Evolutionary conservation across 2,329 filamentous ascomycete genomes (phyloP).

Genomic region (Monosporascus sp.): DNA sequence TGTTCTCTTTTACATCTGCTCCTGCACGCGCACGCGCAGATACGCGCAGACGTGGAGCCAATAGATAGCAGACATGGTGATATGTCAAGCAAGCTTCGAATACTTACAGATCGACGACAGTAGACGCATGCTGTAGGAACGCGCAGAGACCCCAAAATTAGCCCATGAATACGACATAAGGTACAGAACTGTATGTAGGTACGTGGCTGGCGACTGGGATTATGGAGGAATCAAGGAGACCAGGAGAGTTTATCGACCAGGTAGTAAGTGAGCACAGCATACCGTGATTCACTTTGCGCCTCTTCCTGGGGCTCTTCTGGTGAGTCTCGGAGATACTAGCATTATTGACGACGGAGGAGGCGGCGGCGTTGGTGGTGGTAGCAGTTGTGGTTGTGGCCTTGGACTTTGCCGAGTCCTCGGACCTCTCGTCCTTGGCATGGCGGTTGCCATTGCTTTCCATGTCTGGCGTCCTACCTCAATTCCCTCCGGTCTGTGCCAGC

Average conservation of each 20-base stretch:
- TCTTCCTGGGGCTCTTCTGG: conserved; percentile 65
- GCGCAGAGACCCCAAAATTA: conserved; percentile 32
- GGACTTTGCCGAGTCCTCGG: conserved; percentile 33
- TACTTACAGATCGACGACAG: conserved; percentile 83
- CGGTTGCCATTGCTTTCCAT: conserved; percentile 28
- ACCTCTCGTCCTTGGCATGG: conserved; percentile 34
- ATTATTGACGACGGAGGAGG: conserved; percentile 27
- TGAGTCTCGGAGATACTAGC: conserved; percentile 22
- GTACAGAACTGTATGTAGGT: not conserved
- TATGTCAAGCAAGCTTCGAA: conserved; percentile 23
- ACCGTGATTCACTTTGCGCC: conserved; percentile 88
- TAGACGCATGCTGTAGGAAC: conserved; percentile 73
- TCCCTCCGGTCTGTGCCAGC: conserved; percentile 30
- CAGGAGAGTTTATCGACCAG: conserved; percentile 13
- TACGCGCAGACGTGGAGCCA: conserved; percentile 26
- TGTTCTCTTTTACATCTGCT: conserved; percentile 4
- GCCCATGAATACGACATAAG: conserved; percentile 22
- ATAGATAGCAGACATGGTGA: conserved; percentile 19
- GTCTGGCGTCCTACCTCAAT: conserved; percentile 23
- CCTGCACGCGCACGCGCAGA: conserved; percentile 15
- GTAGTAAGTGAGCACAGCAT: conserved; percentile 34
- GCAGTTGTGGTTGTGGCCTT: conserved; percentile 19
- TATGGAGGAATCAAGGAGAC: conserved; percentile 8
- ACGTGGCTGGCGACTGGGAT: conserved; percentile 7
- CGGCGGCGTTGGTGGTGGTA: conserved; percentile 21